A percentile compares a stretch with the other conserved stretches of the same genome.
These are phyloP conservation scores for Penicillium psychrosexuale DNA, from an alignment of 2,329 filamentous ascomycete genomes.

Conservation along the genomic window DNA sequence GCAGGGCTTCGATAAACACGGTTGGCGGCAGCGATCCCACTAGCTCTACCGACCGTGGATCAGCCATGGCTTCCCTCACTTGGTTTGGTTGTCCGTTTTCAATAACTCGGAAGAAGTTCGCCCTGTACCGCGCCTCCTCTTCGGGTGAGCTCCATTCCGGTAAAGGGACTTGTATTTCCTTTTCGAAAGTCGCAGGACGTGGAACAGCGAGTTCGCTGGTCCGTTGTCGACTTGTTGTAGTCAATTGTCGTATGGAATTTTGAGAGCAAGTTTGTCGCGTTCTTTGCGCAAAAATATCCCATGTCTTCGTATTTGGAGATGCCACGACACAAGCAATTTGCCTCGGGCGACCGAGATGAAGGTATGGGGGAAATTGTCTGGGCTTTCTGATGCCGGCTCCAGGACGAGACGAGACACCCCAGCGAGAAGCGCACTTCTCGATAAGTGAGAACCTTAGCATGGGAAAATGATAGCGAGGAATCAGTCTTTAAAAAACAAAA, in stretches of 20 bases:
- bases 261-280: background rate
- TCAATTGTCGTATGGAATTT: background rate
- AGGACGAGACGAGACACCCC: conserved; percentile 25
- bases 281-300: background rate
- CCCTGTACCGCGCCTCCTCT: conserved; percentile 13
- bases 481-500: background rate
- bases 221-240: conserved; percentile 1
- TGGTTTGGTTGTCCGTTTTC: conserved; percentile 41
- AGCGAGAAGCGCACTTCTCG: conserved; percentile 31
- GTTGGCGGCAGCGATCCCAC: conserved; percentile 49
- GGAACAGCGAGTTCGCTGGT: background rate
- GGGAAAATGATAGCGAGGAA: background rate
- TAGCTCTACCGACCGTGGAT: conserved; percentile 29
- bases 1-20: conserved; percentile 63
- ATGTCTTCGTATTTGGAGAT: background rate
- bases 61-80: conserved; percentile 36
- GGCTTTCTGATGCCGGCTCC: conserved; percentile 12
- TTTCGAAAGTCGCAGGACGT: background rate
- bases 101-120: conserved; percentile 28
- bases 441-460: conserved; percentile 28
- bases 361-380: background rate
- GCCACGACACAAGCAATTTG: background rate
- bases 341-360: background rate
- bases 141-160: conserved; percentile 11
- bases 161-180: background rate